Evolutionary conservation across 495 filamentous ascomycete species (phyloP).

Genomic region (Emericellopsis terricola): DNA sequence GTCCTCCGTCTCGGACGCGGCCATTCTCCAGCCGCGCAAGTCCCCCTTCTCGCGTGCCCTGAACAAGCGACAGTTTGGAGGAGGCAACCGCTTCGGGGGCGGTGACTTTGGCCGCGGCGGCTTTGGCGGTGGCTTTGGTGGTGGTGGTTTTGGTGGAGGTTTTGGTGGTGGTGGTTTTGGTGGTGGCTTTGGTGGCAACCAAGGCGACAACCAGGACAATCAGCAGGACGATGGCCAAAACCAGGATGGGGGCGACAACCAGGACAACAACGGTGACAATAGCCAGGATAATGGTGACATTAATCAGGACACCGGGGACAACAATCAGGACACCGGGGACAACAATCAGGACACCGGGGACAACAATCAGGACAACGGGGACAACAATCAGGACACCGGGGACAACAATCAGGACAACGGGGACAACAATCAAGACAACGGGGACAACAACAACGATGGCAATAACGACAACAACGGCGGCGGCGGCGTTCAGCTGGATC

Average conservation of each 20-base stretch:
- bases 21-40: slow-evolving; percentile 14
- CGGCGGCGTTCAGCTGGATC: slow-evolving; percentile 14
- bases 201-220: no score
- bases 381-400: slow-evolving; percentile 9
- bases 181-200: no score
- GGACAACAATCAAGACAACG: slow-evolving; percentile 5
- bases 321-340: slow-evolving; percentile 4
- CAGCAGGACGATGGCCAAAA: no score
- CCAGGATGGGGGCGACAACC: no score
- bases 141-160: no score
- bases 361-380: slow-evolving; percentile 7
- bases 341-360: slow-evolving; percentile 6
- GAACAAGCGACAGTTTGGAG: slow-evolving; percentile 3
- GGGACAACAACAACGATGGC: not conserved
- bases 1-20: slow-evolving; percentile 21
- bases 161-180: no score
- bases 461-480: slow-evolving; percentile 2
- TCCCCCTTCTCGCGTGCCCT: slow-evolving; percentile 5
- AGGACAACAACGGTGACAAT: not conserved
- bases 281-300: not conserved
- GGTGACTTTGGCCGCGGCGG: slow-evolving; percentile 3
- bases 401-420: slow-evolving; percentile 4
- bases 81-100: slow-evolving; percentile 5
- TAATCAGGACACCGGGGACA: slow-evolving; percentile 2
- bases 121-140: no score